phyloP scores from a whole-genome alignment of 495 filamentous ascomycete genomes.

The Penicillium taxi region DNA sequence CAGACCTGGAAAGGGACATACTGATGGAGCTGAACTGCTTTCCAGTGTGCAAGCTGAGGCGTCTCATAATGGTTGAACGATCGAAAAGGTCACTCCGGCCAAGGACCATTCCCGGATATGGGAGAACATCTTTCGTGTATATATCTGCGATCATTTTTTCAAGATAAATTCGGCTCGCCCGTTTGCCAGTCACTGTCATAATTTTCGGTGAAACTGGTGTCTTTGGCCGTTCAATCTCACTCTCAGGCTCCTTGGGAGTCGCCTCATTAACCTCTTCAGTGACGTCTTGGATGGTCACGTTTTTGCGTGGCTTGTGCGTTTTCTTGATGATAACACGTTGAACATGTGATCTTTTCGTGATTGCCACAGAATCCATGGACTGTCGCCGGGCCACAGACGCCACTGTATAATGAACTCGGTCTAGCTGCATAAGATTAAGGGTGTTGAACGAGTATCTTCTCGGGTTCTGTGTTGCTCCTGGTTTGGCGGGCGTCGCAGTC shows the following conservation, averaged over 20 bases:
- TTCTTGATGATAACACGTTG: constrained; percentile 82
- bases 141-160: constrained; percentile 69
- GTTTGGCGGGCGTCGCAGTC: constrained; percentile 16
- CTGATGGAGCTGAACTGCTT: constrained; percentile 29
- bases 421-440: constrained; percentile 65
- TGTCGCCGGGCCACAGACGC: constrained; percentile 65
- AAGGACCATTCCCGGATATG: constrained; percentile 76
- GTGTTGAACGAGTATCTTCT: constrained; percentile 45
- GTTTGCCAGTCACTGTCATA: constrained; percentile 47
- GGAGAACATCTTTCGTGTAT: constrained; percentile 76
- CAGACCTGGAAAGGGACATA: constrained; percentile 6
- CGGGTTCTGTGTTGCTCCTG: constrained; percentile 18
- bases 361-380: constrained; percentile 71
- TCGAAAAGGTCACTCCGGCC: constrained; percentile 55
- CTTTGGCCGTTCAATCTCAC: constrained; percentile 30
- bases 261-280: too few relatives aligned
- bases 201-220: not conserved
- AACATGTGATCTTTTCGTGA: constrained; percentile 49
- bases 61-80: constrained; percentile 71
- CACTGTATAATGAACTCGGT: constrained; percentile 61
- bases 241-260: constrained; percentile 4
- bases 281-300: too few relatives aligned
- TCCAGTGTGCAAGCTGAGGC: constrained; percentile 49
- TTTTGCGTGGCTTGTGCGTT: constrained; percentile 62
- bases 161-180: constrained; percentile 67